phyloP scores from a whole-genome alignment of 805 yeast species.

The Wickerhamiella kurtzmanii region DNA sequence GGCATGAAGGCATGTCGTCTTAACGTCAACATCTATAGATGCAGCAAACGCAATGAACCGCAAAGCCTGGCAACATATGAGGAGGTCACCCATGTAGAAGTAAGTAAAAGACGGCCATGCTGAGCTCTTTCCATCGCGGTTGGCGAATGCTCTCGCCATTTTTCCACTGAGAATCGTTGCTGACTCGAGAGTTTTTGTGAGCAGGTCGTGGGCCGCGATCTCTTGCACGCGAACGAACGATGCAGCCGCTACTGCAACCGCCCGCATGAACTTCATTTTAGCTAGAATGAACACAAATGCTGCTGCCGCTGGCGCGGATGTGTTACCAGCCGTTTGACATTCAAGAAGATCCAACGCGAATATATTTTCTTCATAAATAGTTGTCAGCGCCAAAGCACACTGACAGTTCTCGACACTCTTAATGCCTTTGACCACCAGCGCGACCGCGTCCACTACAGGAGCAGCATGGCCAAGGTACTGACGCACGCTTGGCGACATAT shows the following conservation, averaged over 20 bases:
- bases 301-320: not conserved
- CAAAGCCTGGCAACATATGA: slow-evolving; percentile 13
- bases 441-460: not conserved
- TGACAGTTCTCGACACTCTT: not conserved
- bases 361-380: not conserved
- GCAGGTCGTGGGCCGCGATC: not conserved
- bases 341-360: not conserved
- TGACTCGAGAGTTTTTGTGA: not conserved
- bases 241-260: not conserved
- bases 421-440: not conserved
- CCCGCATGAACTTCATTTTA: not conserved
- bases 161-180: slow-evolving; percentile 7
- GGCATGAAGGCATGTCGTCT: slow-evolving; percentile 18
- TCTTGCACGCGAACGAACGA: not conserved
- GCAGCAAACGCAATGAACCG: slow-evolving; percentile 15
- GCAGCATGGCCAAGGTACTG: not conserved
- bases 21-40: slow-evolving; percentile 19
- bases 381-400: not conserved
- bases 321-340: not conserved
- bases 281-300: not conserved
- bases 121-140: slow-evolving; percentile 3
- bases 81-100: slow-evolving; percentile 11
- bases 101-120: slow-evolving; percentile 9
- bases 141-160: slow-evolving; percentile 11
- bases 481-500: not conserved